Conservation (phyloP, 139 green algal genomes). For the Haematococcus sp. region DNA sequence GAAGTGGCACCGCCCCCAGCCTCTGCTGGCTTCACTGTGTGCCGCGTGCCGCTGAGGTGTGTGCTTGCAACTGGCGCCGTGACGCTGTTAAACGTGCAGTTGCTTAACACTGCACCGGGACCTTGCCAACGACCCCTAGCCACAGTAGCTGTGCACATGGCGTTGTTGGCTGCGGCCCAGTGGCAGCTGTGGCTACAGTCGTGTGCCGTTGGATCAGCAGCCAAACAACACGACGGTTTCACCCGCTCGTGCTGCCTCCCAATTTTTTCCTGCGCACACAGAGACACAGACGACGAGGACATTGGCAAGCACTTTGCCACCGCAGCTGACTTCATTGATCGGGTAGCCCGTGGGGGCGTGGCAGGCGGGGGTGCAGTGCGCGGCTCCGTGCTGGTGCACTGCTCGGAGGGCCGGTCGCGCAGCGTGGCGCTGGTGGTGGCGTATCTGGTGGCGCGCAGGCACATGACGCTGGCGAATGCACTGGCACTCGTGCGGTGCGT, state of each 20-base stretch:
- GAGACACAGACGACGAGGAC: slow-evolving; percentile 79
- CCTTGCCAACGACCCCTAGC: too few relatives aligned
- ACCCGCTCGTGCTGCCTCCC: too few relatives aligned
- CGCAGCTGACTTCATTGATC: slow-evolving; percentile 62
- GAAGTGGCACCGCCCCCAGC: slow-evolving; percentile 47
- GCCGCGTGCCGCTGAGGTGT: slow-evolving; percentile 52
- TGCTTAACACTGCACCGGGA: too few relatives aligned
- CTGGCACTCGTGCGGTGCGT: slow-evolving; percentile 46
- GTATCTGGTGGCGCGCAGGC: slow-evolving; percentile 63
- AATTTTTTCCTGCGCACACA: too few relatives aligned
- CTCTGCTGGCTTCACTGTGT: slow-evolving; percentile 41
- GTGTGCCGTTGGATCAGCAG: too few relatives aligned
- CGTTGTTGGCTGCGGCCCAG: too few relatives aligned
- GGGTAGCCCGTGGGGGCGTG: neutral
- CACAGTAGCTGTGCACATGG: too few relatives aligned
- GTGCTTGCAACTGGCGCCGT: too few relatives aligned
- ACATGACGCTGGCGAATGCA: slow-evolving; percentile 56
- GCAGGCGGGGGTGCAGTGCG: too few relatives aligned
- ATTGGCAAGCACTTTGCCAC: slow-evolving; percentile 59
- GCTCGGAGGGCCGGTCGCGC: slow-evolving; percentile 78
- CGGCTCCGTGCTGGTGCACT: slow-evolving; percentile 81
- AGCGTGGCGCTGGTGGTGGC: slow-evolving; percentile 72
- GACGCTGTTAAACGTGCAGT: too few relatives aligned
- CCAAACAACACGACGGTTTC: too few relatives aligned
- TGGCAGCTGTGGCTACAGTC: too few relatives aligned